Evolutionary conservation across 129 eudicot genomes (phyloP), one percentile per base, ranked within the genome.

Genomic region (Centella asiatica): DNA sequence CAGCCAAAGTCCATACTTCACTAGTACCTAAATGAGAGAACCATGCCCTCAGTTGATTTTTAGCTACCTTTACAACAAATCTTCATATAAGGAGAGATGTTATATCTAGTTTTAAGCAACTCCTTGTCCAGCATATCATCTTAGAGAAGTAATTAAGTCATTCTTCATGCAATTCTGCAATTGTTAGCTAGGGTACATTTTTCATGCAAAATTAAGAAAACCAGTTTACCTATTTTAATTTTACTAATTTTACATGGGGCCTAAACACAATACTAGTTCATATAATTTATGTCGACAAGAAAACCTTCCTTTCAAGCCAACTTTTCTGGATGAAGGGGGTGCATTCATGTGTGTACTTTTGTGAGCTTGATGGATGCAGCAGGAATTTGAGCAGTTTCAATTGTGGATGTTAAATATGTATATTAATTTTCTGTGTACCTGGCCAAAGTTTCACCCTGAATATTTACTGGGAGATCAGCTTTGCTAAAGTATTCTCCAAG

Each of bases 351-450:
- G n/a, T n/a, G n/a, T n/a, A n/a, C n/a, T n/a, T n/a, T n/a, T n/a
- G n/a, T n/a, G n/a, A n/a, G n/a, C n/a, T n/a, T n/a, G n/a, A n/a
- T n/a, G n/a, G n/a, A n/a, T n/a, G n/a, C n/a, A n/a, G n/a, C n/a
- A n/a, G 1, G 33, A 26, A 5, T 31, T 13, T n/a, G 52, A 60
- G 20, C 20, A 60, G 6, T 6, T 28, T 18, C 15, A 22, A 61
- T 14, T 37, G 4, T 23, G 7, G 42, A 34, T 25, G 51, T 11
- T 20, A 59, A 22, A 39, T 20, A 12, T 13, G 2, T 3, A 13
- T 20, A 24, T 19, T 4, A 44, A 2, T 57, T 4, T 36, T 45
- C 28, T 60, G 49, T 47, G 31, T 64, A 72, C 76, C 76, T 71
- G 69, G 22, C 45, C 64, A 55, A 72, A 31, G 65, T 48, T 27